phyloP scores from a whole-genome alignment of 768 basidiomycete species.

The Panellus pusillus region DNA sequence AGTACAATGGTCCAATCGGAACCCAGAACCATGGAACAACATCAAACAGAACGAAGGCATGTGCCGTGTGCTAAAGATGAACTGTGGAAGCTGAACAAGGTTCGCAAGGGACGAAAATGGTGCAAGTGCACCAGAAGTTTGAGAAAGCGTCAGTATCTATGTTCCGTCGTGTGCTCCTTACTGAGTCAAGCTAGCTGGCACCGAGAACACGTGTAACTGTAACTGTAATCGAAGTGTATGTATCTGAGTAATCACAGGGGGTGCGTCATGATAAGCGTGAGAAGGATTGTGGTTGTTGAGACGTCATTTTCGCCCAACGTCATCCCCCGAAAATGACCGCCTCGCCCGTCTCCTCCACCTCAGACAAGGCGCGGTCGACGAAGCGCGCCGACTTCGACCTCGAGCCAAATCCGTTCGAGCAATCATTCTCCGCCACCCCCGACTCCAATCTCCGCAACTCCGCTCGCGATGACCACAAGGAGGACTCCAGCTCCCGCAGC shows the following conservation, averaged over 20 bases:
- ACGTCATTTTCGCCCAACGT: no score
- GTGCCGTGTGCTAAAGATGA: no score
- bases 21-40: constrained; percentile 90
- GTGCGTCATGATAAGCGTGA: no score
- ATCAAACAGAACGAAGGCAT: constrained; percentile 67
- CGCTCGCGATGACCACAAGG: constrained; percentile 7
- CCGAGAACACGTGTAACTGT: not conserved
- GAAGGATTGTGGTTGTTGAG: no score
- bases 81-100: no score
- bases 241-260: no score
- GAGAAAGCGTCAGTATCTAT: constrained; percentile 57
- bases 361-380: no score
- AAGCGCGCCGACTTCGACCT: constrained; percentile 54
- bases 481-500: constrained; percentile 31
- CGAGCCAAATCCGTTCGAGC: constrained; percentile 94
- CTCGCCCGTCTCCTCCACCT: no score
- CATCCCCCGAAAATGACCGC: no score
- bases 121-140: constrained; percentile 72
- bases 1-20: constrained; percentile 62
- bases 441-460: constrained; percentile 10
- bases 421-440: constrained; percentile 71
- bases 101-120: constrained; percentile 51
- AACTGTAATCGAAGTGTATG: no score
- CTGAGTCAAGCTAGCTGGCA: no score
- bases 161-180: no score